Percentiles rank a stretch among this genome's conserved stretches.
These are phyloP conservation scores for Pulicaria dysenterica DNA, from an alignment of 129 eudicot genomes.

Conservation along the genomic window DNA sequence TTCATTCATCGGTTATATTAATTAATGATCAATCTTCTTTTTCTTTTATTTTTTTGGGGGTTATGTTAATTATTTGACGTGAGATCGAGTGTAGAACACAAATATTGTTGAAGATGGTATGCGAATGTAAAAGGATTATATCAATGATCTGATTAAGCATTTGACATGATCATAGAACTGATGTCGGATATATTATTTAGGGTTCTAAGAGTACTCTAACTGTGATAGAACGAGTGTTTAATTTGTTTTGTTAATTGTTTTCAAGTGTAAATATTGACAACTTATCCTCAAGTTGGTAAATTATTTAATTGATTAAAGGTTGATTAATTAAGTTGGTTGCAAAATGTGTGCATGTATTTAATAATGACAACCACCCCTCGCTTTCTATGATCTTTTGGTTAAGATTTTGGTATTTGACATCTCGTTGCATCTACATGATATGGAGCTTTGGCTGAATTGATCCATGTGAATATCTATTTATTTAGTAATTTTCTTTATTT, in stretches of 20 bases:
- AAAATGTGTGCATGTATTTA: constrained; percentile 1
- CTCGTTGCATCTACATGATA: neutral
- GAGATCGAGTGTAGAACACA: constrained; percentile 32
- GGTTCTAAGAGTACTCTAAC: too few relatives aligned
- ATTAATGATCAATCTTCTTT: constrained; percentile 23
- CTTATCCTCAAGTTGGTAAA: too few relatives aligned
- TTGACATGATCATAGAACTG: neutral
- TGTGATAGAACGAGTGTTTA: neutral
- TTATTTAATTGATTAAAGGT: neutral
- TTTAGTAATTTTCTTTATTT: neutral
- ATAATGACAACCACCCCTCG: constrained; percentile 1
- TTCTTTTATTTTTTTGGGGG: constrained; percentile 23
- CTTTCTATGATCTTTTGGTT: constrained; percentile 22
- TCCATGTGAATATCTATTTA: neutral
- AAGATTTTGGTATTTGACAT: constrained; percentile 25
- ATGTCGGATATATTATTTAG: neutral
- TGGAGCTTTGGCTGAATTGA: neutral
- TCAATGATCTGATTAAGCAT: constrained; percentile 25
- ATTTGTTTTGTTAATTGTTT: neutral
- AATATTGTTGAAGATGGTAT: constrained; percentile 15
- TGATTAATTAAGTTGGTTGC: neutral
- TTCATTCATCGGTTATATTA: constrained; percentile 32
- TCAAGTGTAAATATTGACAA: neutral
- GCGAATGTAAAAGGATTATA: constrained; percentile 25
- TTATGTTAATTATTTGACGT: constrained; percentile 32